These are phyloP conservation scores for Scheffersomyces ergatensis DNA, from an alignment of 805 yeast genomes.

Conservation along the genomic window DNA sequence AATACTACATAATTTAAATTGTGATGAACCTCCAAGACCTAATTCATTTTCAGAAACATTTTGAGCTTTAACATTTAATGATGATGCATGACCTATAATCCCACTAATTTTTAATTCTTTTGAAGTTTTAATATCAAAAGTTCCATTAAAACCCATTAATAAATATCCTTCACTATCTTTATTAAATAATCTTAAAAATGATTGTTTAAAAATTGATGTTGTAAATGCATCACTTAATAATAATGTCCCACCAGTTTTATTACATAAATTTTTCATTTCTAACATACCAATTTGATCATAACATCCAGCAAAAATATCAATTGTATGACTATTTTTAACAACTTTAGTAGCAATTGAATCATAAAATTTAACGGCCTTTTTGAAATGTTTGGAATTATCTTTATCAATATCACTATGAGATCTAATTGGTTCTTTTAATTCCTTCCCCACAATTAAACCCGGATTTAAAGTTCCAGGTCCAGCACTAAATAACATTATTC, in stretches of 20 bases:
- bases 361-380: constrained; percentile 81
- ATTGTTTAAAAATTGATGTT: constrained; percentile 90
- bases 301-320: constrained; percentile 92
- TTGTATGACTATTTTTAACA: constrained; percentile 74
- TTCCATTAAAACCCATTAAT: constrained; percentile 87
- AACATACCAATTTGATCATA: constrained; percentile 94
- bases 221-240: constrained; percentile 91
- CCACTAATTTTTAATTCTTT: constrained; percentile 89
- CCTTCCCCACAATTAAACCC: constrained; percentile 88
- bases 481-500: constrained; percentile 85
- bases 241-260: constrained; percentile 86
- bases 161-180: constrained; percentile 87
- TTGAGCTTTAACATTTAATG: constrained; percentile 61
- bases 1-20: constrained; percentile 81
- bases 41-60: constrained; percentile 90
- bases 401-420: constrained; percentile 96
- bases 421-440: constrained; percentile 92
- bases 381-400: constrained; percentile 81
- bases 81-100: constrained; percentile 87
- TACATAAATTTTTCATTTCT: constrained; percentile 86
- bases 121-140: constrained; percentile 82
- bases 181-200: constrained; percentile 80
- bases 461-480: constrained; percentile 96
- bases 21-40: constrained; percentile 90
- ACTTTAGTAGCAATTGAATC: constrained; percentile 65